Percentiles rank a stretch among this genome's conserved stretches.
phyloP scores from a whole-genome alignment of 441 rosid species.

The Aleurites moluccanus region DNA sequence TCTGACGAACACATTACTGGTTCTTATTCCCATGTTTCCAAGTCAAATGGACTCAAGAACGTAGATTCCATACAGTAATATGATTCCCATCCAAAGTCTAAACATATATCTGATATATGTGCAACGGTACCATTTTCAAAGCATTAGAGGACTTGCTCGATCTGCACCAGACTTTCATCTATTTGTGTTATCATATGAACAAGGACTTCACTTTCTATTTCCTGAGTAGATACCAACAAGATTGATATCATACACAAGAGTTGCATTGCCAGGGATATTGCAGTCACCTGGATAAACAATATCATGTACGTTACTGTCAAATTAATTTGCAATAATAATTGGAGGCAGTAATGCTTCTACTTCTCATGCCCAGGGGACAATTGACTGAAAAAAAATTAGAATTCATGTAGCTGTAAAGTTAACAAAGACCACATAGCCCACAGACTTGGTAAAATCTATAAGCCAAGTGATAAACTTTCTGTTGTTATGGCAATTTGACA shows the following conservation, averaged over 20 bases:
- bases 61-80: not conserved
- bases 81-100: conserved; percentile 3
- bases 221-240: conserved; percentile 74
- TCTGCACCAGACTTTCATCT: conserved; percentile 5
- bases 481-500: conserved; percentile 7
- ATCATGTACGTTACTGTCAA: conserved; percentile 19
- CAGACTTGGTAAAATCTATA: conserved; percentile 3
- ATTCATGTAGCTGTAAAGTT: not conserved
- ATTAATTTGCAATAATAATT: not conserved
- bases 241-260: conserved; percentile 79
- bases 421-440: not conserved
- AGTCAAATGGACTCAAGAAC: not conserved
- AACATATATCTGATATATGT: not conserved
- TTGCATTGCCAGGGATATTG: conserved; percentile 90
- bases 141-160: conserved; percentile 30
- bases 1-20: not conserved
- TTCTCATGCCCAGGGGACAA: not conserved
- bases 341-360: not conserved
- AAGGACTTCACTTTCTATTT: conserved; percentile 53
- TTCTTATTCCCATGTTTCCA: not conserved
- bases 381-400: not conserved
- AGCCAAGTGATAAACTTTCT: not conserved
- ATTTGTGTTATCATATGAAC: conserved; percentile 3
- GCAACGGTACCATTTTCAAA: conserved; percentile 12
- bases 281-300: conserved; percentile 65